A percentile compares a stretch with the other conserved stretches of the same genome.
Evolutionary conservation across 306 rosid species (phyloP).

Genomic region (Cicer cuneatum): DNA sequence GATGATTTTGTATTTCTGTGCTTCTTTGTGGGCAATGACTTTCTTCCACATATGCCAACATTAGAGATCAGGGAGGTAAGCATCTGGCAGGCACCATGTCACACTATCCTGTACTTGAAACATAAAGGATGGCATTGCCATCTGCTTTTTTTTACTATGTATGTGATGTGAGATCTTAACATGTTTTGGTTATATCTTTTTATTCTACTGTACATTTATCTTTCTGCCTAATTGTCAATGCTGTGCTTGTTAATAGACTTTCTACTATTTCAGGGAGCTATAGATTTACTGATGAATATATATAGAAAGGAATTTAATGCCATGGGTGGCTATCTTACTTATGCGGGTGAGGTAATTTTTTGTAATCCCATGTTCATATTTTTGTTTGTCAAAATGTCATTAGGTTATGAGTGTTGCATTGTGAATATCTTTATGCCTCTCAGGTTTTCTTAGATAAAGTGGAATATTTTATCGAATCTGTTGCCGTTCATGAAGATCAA

Average conservation of each 20-base stretch:
- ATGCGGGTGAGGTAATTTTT: conserved; percentile 86
- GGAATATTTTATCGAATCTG: conserved; percentile 81
- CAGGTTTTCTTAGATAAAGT: conserved; percentile 87
- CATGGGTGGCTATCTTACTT: conserved; percentile 98
- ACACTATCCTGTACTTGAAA: conserved; percentile 34
- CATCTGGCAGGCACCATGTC: conserved; percentile 39
- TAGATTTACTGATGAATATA: conserved; percentile 86
- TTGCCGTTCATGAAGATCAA: conserved; percentile 82
- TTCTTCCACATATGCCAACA: conserved; percentile 95
- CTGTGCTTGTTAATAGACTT: conserved; percentile 34
- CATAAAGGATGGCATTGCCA: conserved; percentile 28
- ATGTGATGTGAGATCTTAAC: conserved; percentile 4
- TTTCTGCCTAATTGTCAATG: conserved; percentile 30
- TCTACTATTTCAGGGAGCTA: conserved; percentile 81
- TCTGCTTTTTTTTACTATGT: conserved; percentile 30
- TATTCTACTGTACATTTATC: neutral
- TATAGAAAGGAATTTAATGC: conserved; percentile 84
- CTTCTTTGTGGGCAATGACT: conserved; percentile 84
- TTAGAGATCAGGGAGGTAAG: conserved; percentile 96
- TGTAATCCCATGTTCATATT: conserved; percentile 3
- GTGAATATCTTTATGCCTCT: conserved; percentile 31
- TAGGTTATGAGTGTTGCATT: conserved; percentile 30
- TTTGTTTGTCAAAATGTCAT: conserved; percentile 7
- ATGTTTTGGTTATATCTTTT: neutral
- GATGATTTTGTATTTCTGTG: conserved; percentile 88